Percentiles rank a stretch among this genome's conserved stretches.
phyloP scores from a whole-genome alignment of 495 filamentous ascomycete species.

The Halenospora varia region DNA sequence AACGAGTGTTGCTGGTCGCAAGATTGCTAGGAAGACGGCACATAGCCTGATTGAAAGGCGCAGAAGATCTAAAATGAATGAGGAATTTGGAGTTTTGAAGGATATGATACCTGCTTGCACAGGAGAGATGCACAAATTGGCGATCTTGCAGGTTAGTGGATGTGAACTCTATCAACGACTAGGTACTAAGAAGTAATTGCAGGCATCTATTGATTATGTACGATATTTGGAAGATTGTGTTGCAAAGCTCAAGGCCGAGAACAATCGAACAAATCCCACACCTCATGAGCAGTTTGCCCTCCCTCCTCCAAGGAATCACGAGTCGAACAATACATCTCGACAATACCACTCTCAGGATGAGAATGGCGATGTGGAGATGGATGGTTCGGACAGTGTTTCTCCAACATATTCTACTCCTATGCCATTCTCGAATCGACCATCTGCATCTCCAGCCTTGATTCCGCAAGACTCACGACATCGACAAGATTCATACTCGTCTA shows the following conservation, averaged over 20 bases:
- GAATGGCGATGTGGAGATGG: conserved; percentile 45
- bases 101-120: conserved; percentile 91
- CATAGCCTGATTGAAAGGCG: conserved; percentile 93
- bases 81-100: conserved; percentile 92
- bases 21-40: conserved; percentile 93
- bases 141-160: conserved; percentile 86
- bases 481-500: conserved; percentile 43
- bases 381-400: conserved; percentile 16
- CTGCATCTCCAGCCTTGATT: conserved; percentile 43
- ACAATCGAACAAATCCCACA: conserved; percentile 26
- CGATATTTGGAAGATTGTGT: conserved; percentile 92
- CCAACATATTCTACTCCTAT: conserved; percentile 19
- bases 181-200: too few species aligned
- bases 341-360: conserved; percentile 15
- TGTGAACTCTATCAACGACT: too few species aligned
- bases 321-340: conserved; percentile 15
- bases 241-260: conserved; percentile 67
- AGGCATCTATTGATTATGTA: conserved; percentile 97
- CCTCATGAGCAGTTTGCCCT: conserved; percentile 23
- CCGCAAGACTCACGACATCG: conserved; percentile 35
- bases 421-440: conserved; percentile 36
- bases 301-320: conserved; percentile 21
- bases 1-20: conserved; percentile 77
- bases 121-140: conserved; percentile 96
- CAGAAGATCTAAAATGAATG: conserved; percentile 96